Evolutionary conservation across 1,284 basidiomycete species (phyloP), one percentile per base, ranked within the genome.

Genomic region (Puccinia triticina): DNA sequence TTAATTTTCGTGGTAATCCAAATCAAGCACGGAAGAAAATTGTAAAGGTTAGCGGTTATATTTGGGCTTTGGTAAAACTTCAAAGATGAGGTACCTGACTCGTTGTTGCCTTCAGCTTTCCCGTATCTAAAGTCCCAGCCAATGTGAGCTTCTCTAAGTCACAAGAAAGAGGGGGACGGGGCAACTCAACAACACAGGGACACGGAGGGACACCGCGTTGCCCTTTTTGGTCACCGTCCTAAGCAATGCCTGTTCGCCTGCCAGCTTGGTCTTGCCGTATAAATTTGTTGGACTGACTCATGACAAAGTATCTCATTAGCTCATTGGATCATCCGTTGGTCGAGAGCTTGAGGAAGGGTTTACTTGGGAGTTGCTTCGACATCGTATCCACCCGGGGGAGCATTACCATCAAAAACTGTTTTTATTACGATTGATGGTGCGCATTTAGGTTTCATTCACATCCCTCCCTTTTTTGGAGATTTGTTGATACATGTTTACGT

Each of bases 361-460:
- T 61, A 80, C 61, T 94, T 87, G 0, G 93, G 93, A 84, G 92
- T 92, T 11, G 92, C 89, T n/a, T 86, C 85, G 4, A 91, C 90
- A 5, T 89, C 89, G 0, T 93, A 91, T 2, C 89, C 89, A 86
- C 94, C 94, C 0, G 92, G 92, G 0, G 93, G 92, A 0, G 91
- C 90, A n/a, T 90, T 91, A 5, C 93, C 93, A 84, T 94, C 92
- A 84, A 95, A 94, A 18, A 95, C 93, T 43, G 55, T 61, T 61
- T 57, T 29, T 2, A 74, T n/a, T 26, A 43, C 59, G 83, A 40
- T 46, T 50, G 55, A 77, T 50, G 26, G 73, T 21, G 0, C 29
- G 74, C 32, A 43, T 74, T 32, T 76, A 53, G 32, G 71, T 83
- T 12, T 18, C n/a, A 29, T 32, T 61, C 26, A n/a, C n/a, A n/a